Percentiles rank a stretch among this genome's conserved stretches.
Evolutionary conservation across 164 flowering plant genomes (phyloP).

Genomic region (Saururus chinensis): DNA sequence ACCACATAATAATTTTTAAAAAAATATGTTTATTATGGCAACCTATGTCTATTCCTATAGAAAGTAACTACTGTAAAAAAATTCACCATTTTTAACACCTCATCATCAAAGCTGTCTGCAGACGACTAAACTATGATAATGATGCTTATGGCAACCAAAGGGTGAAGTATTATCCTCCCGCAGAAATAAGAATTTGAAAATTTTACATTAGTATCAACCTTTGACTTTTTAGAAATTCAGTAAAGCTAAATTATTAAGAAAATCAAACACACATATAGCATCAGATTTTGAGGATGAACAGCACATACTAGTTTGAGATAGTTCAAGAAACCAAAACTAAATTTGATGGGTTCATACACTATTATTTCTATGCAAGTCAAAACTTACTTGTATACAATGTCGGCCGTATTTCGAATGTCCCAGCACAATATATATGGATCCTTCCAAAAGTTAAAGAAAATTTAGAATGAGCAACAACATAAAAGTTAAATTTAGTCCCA

Average conservation of each 20-base stretch:
- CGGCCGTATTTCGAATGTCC: slow-evolving; percentile 78
- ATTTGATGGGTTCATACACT: neutral
- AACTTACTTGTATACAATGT: slow-evolving; percentile 81
- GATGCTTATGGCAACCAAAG: too few species aligned
- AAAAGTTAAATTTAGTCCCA: neutral
- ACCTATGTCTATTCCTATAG: neutral
- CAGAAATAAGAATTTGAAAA: too few species aligned
- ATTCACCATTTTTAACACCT: too few species aligned
- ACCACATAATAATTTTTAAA: too few species aligned
- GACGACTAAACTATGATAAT: too few species aligned
- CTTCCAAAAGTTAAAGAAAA: slow-evolving; percentile 25
- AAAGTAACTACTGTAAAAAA: too few species aligned
- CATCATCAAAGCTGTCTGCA: too few species aligned
- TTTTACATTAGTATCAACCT: too few species aligned
- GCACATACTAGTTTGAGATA: neutral
- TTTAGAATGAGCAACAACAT: neutral
- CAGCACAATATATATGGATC: slow-evolving; percentile 94
- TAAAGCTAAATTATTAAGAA: too few species aligned
- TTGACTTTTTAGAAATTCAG: neutral
- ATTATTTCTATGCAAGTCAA: neutral
- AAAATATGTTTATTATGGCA: neutral
- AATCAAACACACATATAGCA: neutral
- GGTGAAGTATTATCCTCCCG: too few species aligned
- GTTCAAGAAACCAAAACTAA: neutral
- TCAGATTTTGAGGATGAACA: neutral